Base-by-base conservation (phyloP, 257 asterid species). In the Parsonsia alboflavescens region DNA sequence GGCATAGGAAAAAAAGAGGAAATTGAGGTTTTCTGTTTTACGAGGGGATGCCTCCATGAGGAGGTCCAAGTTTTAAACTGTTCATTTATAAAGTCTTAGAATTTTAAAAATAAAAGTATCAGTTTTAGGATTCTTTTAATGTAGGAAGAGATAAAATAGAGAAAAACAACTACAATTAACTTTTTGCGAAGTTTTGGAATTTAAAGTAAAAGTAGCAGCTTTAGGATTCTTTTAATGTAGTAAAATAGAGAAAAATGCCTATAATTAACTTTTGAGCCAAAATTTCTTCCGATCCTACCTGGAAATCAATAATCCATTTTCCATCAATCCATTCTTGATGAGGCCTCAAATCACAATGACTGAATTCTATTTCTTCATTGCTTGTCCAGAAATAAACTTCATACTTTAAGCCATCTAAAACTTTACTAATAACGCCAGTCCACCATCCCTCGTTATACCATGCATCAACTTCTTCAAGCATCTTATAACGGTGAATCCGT, bases 381-480 rank as follows among this genome's bases (percentile, higher is more conserved):
- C 88, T 76, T 10, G 85, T 79, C 90, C 88, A 85, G 84, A 88
- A 90, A 82, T 86, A 88, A 22, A 90, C 90, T 8, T 77, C 75
- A 73, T 87, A 90, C 67, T 76, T 83, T 12, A 61, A 52, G 75
- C 73, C 85, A 65, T 76, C 89, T 63, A 83, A 81, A 77, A 85
- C 85, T 81, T 78, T 81, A 64, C 87, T 80, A 66, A 89, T 76
- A 70, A 87, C 68, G 56, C 94, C 96, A 65, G 80, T 86, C 96
- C 96, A 90, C 96, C 96, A 90, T 42, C 95, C 96, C 4, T 88
- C 93, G 17, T 89, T 86, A 58, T 83, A 84, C 91, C 93, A 88
- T 36, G 89, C 90, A 59, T 90, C 95, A 74, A 88, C 92, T 77
- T 79, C 84, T 75, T 90, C 91, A 46, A 85, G 86, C 84, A 79